Percentiles rank a stretch among this genome's conserved stretches.
Conservation (phyloP, 345 rosid species). For the Melaleuca alternifolia region DNA sequence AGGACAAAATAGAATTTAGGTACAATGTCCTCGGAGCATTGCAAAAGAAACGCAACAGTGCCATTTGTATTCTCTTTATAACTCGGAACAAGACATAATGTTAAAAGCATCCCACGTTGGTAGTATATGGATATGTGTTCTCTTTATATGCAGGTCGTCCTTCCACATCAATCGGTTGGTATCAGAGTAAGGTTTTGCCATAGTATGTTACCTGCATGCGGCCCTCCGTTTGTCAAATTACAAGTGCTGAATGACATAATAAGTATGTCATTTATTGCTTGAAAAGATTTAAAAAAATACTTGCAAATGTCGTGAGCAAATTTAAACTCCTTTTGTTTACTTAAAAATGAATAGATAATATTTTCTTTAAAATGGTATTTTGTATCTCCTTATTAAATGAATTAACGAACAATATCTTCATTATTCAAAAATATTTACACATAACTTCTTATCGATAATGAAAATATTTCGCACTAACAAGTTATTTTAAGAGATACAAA, state of each 20-base stretch:
- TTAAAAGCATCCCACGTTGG: background rate
- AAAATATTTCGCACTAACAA: background rate
- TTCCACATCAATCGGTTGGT: background rate
- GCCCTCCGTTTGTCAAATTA: rapidly evolving
- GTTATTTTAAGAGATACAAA: background rate
- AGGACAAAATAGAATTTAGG: background rate
- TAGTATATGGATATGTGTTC: background rate
- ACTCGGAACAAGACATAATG: background rate
- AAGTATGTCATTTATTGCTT: background rate
- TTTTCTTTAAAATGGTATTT: background rate
- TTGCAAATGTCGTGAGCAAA: background rate
- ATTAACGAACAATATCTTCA: background rate
- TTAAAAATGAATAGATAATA: too few relatives aligned
- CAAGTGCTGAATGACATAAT: background rate
- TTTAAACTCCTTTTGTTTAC: background rate
- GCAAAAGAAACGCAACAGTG: background rate
- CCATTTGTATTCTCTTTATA: background rate
- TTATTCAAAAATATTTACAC: background rate
- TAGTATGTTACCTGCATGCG: background rate
- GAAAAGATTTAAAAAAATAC: background rate
- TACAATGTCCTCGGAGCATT: background rate
- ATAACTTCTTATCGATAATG: too few relatives aligned
- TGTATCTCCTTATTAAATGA: background rate
- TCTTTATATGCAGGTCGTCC: background rate
- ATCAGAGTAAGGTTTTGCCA: background rate